A percentile compares a stretch with the other conserved stretches of the same genome.
phyloP scores from a whole-genome alignment of 2,329 filamentous ascomycete genomes.

The Xylariaceae sp. region DNA sequence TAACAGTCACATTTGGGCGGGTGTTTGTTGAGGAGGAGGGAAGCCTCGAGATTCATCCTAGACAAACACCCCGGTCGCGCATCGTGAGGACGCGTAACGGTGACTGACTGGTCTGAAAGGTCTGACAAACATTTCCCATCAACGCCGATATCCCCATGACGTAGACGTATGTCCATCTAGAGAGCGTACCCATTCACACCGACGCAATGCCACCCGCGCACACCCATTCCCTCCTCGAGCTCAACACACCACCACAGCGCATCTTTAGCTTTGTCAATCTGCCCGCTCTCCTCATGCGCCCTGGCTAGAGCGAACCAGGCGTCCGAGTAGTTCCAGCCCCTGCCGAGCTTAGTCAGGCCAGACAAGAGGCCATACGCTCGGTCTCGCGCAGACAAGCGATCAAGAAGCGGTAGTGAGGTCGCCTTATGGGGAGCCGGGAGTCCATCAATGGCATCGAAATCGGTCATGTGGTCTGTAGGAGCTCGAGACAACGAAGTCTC shows the following conservation, averaged over 20 bases:
- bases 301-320: slow-evolving; percentile 87
- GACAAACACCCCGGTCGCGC: neutral
- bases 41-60: neutral
- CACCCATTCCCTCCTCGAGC: slow-evolving; percentile 76
- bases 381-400: slow-evolving; percentile 84
- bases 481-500: slow-evolving; percentile 10
- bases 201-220: slow-evolving; percentile 72
- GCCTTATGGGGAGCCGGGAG: slow-evolving; percentile 51
- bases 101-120: slow-evolving; percentile 2
- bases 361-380: slow-evolving; percentile 80
- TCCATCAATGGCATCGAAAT: slow-evolving; percentile 33
- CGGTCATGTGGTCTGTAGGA: slow-evolving; percentile 15
- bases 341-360: slow-evolving; percentile 75
- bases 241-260: slow-evolving; percentile 98
- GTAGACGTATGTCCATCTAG: slow-evolving; percentile 29
- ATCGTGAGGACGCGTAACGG: neutral
- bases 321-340: slow-evolving; percentile 85
- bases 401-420: slow-evolving; percentile 63
- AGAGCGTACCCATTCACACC: slow-evolving; percentile 63
- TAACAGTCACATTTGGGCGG: neutral
- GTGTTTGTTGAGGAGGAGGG: neutral
- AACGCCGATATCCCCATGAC: slow-evolving; percentile 8
- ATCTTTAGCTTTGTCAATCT: slow-evolving; percentile 82
- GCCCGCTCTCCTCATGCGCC: slow-evolving; percentile 81
- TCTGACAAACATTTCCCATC: neutral